Base-by-base conservation (phyloP, 345 rosid species). In the Clarkia xantiana region DNA sequence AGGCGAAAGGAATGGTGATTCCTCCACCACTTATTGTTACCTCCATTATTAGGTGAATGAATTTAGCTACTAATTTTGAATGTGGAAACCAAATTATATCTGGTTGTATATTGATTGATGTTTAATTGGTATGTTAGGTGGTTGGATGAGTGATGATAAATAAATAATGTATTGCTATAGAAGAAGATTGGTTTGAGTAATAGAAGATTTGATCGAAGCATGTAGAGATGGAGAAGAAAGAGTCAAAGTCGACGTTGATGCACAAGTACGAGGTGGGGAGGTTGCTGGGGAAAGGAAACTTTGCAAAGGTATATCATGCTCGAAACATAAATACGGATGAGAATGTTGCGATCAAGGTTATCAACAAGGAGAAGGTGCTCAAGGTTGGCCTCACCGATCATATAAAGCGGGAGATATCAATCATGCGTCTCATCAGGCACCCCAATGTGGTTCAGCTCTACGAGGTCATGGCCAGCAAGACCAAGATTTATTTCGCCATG, bases 381-480 rank as follows among this genome's bases (percentile, higher is more conserved):
- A 72, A 29, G 51, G 71, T 69, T 0, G 91, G 97, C 16, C 63
- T 88, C 53, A 73, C 76, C 12, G 84, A 81, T 44, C 97, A 88
- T 63, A 84, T 88, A 68, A 88, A 88, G 64, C 60, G 91, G 5
- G 94, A 88, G 53, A 88, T 88, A 52, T 84, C 94, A 0, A 79
- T 81, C 6, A 88, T 88, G 94, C 79, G 86, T 15, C 86, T 87
- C 0, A 80, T 84, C 34, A 60, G 76, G 42, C 91, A 87, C 51
- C 84, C 94, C 1, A 81, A 84, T 23, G 69, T 88, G 10, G 88
- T 84, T 17, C 71, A 74, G 14, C 86, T 88, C 47, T 71, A 77
- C 25, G 97, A 88, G 73, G 94, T 88, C 2, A 81, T 88, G 91
- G 97, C 97, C 0, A 81, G 86, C 81, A 79, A 68, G 67, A 61